Base-by-base conservation (phyloP, 352 stramenopile genomes). In the Phytophthora sp. region DNA sequence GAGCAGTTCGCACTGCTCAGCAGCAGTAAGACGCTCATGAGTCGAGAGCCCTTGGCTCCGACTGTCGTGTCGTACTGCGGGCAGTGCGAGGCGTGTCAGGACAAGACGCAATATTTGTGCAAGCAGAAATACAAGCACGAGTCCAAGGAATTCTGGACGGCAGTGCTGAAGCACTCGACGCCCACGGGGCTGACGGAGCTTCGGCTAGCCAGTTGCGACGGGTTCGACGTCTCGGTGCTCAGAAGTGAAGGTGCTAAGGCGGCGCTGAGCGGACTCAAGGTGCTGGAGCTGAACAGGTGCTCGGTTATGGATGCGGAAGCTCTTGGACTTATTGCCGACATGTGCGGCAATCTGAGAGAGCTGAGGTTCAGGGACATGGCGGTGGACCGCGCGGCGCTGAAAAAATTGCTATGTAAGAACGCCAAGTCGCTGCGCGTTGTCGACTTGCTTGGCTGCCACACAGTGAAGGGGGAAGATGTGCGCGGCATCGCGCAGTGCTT, bases 391-490 rank as follows among this genome's bases (percentile, higher is more conserved):
- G 49, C 55, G 5, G 73, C 77, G n/a, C 62, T 96, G 8, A 67
- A 70, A 30, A 65, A 65, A 32, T 44, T 94, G 13, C 12, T 96
- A 17, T 34, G 35, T 1, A 69, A 51, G 3, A 94, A 94, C 52
- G 53, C 54, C 0, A 10, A 18, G 0, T 79, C 82, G 5, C 74
- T 96, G 15, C 77, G 76, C 0, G 66, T 90, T 21, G 74, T 96
- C 23, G 78, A 94, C 41, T 63, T 96, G 34, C 67, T 88, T 24
- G 87, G 87, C 12, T 96, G 87, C 48, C 87, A 96, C 60, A 91
- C 79, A 21, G 35, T 96, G 7, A 79, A 52, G 0, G 76, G 77
- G 13, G 63, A 71, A 21, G 81, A 89, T 32, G 71, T 93, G 26
- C 65, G 79, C 13, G 52, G 23, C 2, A 71, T 96, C 28, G 54